Base-by-base conservation (phyloP, 1,284 basidiomycete genomes). In the Amylostereum chailletii region DNA sequence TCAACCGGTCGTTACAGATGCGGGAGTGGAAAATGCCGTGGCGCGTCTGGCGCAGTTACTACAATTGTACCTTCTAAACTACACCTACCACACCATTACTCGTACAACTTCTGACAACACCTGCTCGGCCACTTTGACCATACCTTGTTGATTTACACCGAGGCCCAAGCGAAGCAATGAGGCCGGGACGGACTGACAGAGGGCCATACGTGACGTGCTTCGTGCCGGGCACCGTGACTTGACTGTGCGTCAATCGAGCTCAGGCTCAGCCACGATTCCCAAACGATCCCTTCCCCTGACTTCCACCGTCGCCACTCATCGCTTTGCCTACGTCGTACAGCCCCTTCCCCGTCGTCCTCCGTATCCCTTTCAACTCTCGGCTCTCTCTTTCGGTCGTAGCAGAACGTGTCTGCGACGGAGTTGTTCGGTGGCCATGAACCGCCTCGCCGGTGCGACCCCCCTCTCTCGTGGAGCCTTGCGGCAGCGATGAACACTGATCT, bases 11-110 rank as follows among this genome's bases (percentile, higher is more conserved):
- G 19, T 19, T 19, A 19, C 19, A 19, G 19, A 19, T 19, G 56
- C 77, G 81, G 62, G 86, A 91, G 62, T 96, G 94, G 89, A 83
- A 77, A 67, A 69, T 96, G 55, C 84, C 93, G 45, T 94, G 88
- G 76, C 76, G 78, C 57, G 82, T 96, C 46, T 95, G 90, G 90
- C 77, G 79, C 60, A 70, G 77, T 56, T 84, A 80, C 68, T 77
- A 79, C 66, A 76, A 70, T 62, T 69, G 74, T 62, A 64, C 63
- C 55, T 79, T 86, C 61, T 86, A 67, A 73, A 50, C 46, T 26
- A 26, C 11, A 33, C 10, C 36, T 4, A 26, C 26, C 46, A 30
- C 40, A 48, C 51, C 42, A 53, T 52, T 39, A 51, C 60, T n/a
- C 36, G 36, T 37, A 7, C 36, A 37, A 37, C 19, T 19, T 19